These are phyloP conservation scores for Skeletonema potamos DNA, from an alignment of 108 stramenopile genomes.

Conservation along the genomic window DNA sequence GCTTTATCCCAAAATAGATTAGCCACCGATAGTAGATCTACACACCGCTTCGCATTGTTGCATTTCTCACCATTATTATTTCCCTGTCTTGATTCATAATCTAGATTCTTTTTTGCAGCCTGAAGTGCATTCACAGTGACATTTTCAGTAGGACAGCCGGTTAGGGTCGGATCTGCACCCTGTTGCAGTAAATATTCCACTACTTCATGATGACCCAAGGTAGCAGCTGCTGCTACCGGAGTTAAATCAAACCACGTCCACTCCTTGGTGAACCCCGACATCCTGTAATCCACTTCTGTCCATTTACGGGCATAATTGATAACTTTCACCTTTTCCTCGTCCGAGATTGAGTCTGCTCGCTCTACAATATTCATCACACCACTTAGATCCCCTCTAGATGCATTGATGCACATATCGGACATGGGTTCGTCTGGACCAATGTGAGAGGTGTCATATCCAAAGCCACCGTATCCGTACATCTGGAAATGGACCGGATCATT, in stretches of 20 bases:
- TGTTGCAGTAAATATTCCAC: background rate
- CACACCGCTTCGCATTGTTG: background rate
- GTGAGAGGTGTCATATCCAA: slow-evolving; percentile 10
- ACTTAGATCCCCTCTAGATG: no score
- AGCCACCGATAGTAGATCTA: background rate
- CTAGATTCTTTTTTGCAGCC: no score
- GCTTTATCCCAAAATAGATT: slow-evolving; percentile 2
- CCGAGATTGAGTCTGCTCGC: background rate
- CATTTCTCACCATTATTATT: no score
- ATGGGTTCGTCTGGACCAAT: background rate
- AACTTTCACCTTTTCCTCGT: background rate
- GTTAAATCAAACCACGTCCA: background rate
- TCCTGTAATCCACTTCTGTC: slow-evolving; percentile 1
- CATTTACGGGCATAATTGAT: background rate
- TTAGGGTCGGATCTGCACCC: slow-evolving; percentile 1
- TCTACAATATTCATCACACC: no score
- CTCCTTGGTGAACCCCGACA: slow-evolving; percentile 5
- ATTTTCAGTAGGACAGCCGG: background rate
- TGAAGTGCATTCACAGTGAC: no score
- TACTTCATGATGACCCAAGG: background rate
- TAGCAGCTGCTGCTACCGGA: background rate
- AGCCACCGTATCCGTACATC: slow-evolving; percentile 7
- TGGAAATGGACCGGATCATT: slow-evolving; percentile 5
- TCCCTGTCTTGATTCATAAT: no score
- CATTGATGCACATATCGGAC: background rate